These are phyloP conservation scores for Wickerhamomyces ciferrii DNA, from an alignment of 805 yeast species.

Conservation along the genomic window DNA sequence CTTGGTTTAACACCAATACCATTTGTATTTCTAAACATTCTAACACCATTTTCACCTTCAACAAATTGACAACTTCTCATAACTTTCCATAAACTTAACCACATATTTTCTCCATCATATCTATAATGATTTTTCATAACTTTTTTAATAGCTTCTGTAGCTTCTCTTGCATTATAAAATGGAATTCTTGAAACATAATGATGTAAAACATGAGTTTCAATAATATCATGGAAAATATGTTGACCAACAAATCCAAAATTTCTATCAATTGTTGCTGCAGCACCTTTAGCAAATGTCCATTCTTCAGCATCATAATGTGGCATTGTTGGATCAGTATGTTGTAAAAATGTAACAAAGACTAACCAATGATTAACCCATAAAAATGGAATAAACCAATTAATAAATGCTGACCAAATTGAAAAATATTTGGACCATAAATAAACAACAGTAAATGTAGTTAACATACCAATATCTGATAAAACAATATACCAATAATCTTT, in stretches of 20 bases:
- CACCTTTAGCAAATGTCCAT: constrained; percentile 65
- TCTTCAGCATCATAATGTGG: constrained; percentile 52
- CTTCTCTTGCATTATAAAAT: constrained; percentile 50
- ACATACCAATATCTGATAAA: constrained; percentile 51
- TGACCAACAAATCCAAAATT: constrained; percentile 55
- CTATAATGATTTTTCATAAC: constrained; percentile 50
- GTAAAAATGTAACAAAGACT: constrained; percentile 57
- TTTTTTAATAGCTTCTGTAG: constrained; percentile 43
- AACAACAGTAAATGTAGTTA: constrained; percentile 36
- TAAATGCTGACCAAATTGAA: constrained; percentile 44
- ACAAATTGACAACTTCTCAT: constrained; percentile 66
- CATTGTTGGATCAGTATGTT: constrained; percentile 55
- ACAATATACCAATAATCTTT: constrained; percentile 51
- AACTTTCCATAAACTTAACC: constrained; percentile 50
- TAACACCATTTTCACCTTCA: constrained; percentile 61
- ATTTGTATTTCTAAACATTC: constrained; percentile 61
- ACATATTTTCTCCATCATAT: constrained; percentile 50
- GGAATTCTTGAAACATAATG: constrained; percentile 53
- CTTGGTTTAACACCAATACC: constrained; percentile 32
- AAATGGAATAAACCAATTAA: constrained; percentile 57
- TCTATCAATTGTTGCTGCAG: constrained; percentile 62
- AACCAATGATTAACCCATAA: constrained; percentile 60
- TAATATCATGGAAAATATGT: constrained; percentile 52
- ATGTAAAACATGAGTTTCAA: constrained; percentile 54
- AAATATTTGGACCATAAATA: constrained; percentile 45